Evolutionary conservation across 2,329 filamentous ascomycete species (phyloP), one percentile per base, ranked within the genome.

Genomic region (Botryosphaeria dothidea): DNA sequence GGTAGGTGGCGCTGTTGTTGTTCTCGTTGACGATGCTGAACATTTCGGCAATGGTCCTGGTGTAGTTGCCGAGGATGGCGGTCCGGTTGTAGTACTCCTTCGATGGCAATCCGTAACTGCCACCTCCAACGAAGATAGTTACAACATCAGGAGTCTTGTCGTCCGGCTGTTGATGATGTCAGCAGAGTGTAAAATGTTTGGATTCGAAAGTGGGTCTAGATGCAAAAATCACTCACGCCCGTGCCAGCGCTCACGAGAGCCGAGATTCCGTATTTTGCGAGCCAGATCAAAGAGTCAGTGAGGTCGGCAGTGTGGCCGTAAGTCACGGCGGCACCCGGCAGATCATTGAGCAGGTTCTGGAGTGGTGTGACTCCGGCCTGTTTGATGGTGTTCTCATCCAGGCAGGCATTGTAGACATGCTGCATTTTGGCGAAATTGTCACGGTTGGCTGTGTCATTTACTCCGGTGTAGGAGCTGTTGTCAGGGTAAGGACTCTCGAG

Each of bases 391-490:
- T 83, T 79, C 71, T 89, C 84, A 69, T 92, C 82, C 74, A 90
- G 83, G 71, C 90, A 92, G 36, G 88, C 84, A 67, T 86, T 78
- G 70, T 91, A 92, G 0, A 83, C 85, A 51, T 82, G 76, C 73
- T 89, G 85, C 71, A 92, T 78, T 74, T 89, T 89, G 66, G 85
- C 77, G 71, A 91, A 91, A 71, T 90, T 92, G 31, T 84, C 75
- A 70, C 86, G 80, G 65, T 89, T 86, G 0, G 80, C 77, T 3
- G 80, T 81, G 48, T 80, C 78, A 13, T 78, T 48, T 2, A 21
- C 27, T 15, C 45, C 41, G 9, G 41, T 29, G 8, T 48, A 48
- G 27, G 41, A 36, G n/a, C 41, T 61, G 57, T 45, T 46, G 17
- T 23, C n/a, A 9, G 43, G 43, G 41, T 61, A 61, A 2, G 57